phyloP scores from a whole-genome alignment of 1,284 basidiomycete species.

The Irpex rosettiformis region DNA sequence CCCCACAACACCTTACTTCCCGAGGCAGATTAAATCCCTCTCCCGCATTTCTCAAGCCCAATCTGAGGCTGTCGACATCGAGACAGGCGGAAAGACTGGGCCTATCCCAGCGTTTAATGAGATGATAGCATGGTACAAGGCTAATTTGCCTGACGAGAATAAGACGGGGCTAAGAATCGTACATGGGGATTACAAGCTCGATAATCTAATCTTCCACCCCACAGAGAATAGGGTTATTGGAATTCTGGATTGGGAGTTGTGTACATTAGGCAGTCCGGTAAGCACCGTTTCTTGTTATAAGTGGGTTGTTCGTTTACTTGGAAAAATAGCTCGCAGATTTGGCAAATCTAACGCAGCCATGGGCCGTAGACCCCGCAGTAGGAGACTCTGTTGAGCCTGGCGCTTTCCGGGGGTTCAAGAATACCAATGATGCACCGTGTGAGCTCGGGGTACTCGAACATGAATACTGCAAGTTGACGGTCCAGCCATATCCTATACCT shows the following conservation, averaged over 20 bases:
- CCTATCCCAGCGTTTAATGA: slow-evolving; percentile 72
- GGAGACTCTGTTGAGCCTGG: slow-evolving; percentile 9
- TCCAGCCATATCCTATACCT: slow-evolving; percentile 65
- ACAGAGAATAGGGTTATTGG: slow-evolving; percentile 91
- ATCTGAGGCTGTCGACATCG: slow-evolving; percentile 66
- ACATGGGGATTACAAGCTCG: slow-evolving; percentile 96
- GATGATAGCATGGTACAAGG: slow-evolving; percentile 75
- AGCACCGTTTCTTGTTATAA: slow-evolving; percentile 7
- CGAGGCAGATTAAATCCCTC: slow-evolving; percentile 88
- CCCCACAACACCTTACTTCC: slow-evolving; percentile 79
- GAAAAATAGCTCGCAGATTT: slow-evolving; percentile 83
- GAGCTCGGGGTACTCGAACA: slow-evolving; percentile 72
- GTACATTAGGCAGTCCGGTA: slow-evolving; percentile 86
- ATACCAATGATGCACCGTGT: slow-evolving; percentile 57
- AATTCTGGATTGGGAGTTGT: slow-evolving; percentile 95
- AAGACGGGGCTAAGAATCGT: slow-evolving; percentile 77
- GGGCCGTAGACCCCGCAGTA: slow-evolving; percentile 56
- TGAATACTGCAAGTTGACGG: slow-evolving; percentile 65
- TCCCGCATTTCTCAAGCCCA: slow-evolving; percentile 82
- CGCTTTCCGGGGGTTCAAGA: slow-evolving; percentile 54
- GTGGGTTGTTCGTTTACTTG: background rate
- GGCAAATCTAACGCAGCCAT: slow-evolving; percentile 85
- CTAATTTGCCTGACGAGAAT: slow-evolving; percentile 71
- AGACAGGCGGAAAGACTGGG: slow-evolving; percentile 57
- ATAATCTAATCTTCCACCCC: slow-evolving; percentile 94